phyloP scores from a whole-genome alignment of 1,284 basidiomycete species.

The Cutaneotrichosporon sp. region DNA sequence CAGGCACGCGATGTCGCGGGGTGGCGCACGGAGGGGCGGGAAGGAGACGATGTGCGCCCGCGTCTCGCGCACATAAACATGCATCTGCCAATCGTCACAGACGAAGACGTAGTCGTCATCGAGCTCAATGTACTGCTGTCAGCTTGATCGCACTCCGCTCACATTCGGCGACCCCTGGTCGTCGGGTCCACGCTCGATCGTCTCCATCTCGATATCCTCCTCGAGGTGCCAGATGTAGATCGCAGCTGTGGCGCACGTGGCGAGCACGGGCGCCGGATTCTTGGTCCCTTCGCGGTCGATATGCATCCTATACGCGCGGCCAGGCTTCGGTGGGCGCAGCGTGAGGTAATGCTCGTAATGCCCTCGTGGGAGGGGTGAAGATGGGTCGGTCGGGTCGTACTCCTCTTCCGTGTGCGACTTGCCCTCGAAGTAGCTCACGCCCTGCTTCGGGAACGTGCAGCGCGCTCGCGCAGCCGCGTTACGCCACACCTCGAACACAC shows the following conservation, averaged over 20 bases:
- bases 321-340: conserved; percentile 35
- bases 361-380: conserved; percentile 33
- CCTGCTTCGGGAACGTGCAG: conserved; percentile 11
- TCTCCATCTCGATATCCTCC: conserved; percentile 32
- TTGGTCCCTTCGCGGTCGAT: conserved; percentile 32
- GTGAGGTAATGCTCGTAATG: conserved; percentile 40
- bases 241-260: conserved; percentile 30
- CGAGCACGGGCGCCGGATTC: conserved; percentile 33
- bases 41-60: conserved; percentile 27
- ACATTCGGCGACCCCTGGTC: conserved; percentile 29
- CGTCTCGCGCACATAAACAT: conserved; percentile 38
- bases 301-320: conserved; percentile 41
- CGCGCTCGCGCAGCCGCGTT: conserved; percentile 29
- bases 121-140: conserved; percentile 48
- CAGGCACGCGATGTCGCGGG: conserved; percentile 3
- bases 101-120: conserved; percentile 49
- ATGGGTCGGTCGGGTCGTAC: conserved; percentile 6
- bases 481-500: conserved; percentile 35
- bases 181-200: conserved; percentile 20
- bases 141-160: conserved; percentile 16
- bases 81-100: conserved; percentile 31
- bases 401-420: conserved; percentile 23
- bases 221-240: conserved; percentile 46
- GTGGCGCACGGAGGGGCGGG: conserved; percentile 15
- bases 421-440: conserved; percentile 18